Evolutionary conservation across 306 rosid species (phyloP).

Genomic region (Inga laurina): DNA sequence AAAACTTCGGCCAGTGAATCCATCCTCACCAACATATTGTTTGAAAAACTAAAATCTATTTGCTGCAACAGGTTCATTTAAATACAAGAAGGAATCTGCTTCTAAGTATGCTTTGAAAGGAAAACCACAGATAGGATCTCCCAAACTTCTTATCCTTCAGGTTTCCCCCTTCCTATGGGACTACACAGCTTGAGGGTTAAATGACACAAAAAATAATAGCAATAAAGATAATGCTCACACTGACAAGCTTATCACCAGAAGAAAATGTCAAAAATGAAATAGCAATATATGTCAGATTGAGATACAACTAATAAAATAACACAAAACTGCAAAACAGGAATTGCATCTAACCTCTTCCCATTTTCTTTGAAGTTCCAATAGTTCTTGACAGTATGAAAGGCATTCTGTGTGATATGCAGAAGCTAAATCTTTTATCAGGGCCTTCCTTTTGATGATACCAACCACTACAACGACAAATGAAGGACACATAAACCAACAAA

Average conservation of each 20-base stretch:
- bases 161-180: neutral
- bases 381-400: conserved; percentile 87
- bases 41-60: neutral
- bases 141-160: neutral
- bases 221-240: neutral
- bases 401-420: conserved; percentile 85
- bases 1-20: neutral
- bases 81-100: neutral
- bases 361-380: conserved; percentile 84
- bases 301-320: conserved; percentile 5
- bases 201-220: neutral
- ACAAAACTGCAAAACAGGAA: neutral
- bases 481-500: neutral
- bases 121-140: neutral
- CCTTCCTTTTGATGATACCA: conserved; percentile 90
- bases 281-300: neutral
- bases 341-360: conserved; percentile 72
- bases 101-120: neutral
- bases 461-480: conserved; percentile 60
- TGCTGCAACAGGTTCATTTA: neutral
- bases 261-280: neutral
- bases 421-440: conserved; percentile 83
- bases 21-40: neutral
- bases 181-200: neutral
- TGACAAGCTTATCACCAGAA: neutral